phyloP scores from a whole-genome alignment of 73 alveolate genomes.

The Blepharisma stoltei region DNA sequence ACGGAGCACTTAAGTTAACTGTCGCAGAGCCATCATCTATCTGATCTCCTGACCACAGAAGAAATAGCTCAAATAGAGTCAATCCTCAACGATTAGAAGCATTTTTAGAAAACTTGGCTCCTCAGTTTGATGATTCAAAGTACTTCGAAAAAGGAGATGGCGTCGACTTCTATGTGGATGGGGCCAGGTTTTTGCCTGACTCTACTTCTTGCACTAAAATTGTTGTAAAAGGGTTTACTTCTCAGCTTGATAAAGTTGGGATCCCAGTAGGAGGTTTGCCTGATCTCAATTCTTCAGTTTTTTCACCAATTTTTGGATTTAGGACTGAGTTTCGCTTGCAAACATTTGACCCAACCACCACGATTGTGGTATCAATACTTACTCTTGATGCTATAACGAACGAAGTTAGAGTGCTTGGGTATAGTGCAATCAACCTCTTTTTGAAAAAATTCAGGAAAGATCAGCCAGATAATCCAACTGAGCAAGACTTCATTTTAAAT shows the following conservation, averaged over 20 bases:
- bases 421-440: slow-evolving; percentile 73
- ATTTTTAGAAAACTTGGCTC: slow-evolving; percentile 44
- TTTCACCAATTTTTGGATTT: slow-evolving; percentile 63
- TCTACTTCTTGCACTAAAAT: slow-evolving; percentile 69
- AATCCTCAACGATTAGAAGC: slow-evolving; percentile 35
- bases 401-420: slow-evolving; percentile 74
- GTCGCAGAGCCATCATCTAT: background rate
- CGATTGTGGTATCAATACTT: slow-evolving; percentile 60
- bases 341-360: slow-evolving; percentile 71
- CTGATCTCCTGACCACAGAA: slow-evolving; percentile 33
- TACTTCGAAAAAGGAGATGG: slow-evolving; percentile 72
- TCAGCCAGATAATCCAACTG: slow-evolving; percentile 56
- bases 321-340: slow-evolving; percentile 71
- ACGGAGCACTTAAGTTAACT: slow-evolving; percentile 3
- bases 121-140: slow-evolving; percentile 43
- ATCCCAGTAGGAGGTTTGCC: slow-evolving; percentile 61
- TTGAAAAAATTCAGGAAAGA: slow-evolving; percentile 48
- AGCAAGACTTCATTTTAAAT: slow-evolving; percentile 57
- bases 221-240: slow-evolving; percentile 33
- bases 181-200: slow-evolving; percentile 81
- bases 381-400: slow-evolving; percentile 64
- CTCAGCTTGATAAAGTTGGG: slow-evolving; percentile 49
- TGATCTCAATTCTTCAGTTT: slow-evolving; percentile 46
- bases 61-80: background rate
- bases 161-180: slow-evolving; percentile 79